Evolutionary conservation across 495 filamentous ascomycete genomes (phyloP).

Genomic region (Parmelia sp.): DNA sequence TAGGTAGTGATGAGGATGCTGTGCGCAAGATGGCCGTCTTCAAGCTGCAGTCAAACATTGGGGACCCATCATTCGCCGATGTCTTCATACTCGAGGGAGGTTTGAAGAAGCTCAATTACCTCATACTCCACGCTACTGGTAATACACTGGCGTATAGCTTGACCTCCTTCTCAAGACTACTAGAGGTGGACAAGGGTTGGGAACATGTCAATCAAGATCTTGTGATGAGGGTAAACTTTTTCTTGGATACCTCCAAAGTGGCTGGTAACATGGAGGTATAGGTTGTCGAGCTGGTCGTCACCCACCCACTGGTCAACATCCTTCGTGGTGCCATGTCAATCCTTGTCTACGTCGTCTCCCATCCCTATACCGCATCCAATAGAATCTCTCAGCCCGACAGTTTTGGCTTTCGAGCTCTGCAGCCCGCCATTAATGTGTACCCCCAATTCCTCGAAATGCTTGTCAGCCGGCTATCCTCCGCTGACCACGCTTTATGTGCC

Average conservation of each 20-base stretch:
- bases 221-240: conserved; percentile 54
- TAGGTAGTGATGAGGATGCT: conserved; percentile 76
- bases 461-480: conserved; percentile 78
- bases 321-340: conserved; percentile 95
- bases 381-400: conserved; percentile 43
- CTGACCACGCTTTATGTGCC: conserved; percentile 92
- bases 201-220: conserved; percentile 65
- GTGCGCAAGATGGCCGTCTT: conserved; percentile 98
- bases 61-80: conserved; percentile 94
- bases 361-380: conserved; percentile 52
- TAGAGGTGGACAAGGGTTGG: conserved; percentile 98
- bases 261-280: conserved; percentile 32
- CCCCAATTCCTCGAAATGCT: conserved; percentile 94
- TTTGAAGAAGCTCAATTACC: conserved; percentile 66
- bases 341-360: conserved; percentile 83
- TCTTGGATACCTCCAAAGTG: background rate
- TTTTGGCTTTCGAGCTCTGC: conserved; percentile 84
- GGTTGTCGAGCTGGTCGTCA: conserved; percentile 90
- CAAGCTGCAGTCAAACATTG: conserved; percentile 88
- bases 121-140: conserved; percentile 76
- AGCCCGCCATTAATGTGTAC: conserved; percentile 83
- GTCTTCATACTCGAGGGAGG: conserved; percentile 89
- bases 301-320: conserved; percentile 94
- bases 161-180: conserved; percentile 73
- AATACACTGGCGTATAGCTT: conserved; percentile 95